Evolutionary conservation across 768 basidiomycete genomes (phyloP), one percentile per base, ranked within the genome.

Genomic region (Daedalea quercina): DNA sequence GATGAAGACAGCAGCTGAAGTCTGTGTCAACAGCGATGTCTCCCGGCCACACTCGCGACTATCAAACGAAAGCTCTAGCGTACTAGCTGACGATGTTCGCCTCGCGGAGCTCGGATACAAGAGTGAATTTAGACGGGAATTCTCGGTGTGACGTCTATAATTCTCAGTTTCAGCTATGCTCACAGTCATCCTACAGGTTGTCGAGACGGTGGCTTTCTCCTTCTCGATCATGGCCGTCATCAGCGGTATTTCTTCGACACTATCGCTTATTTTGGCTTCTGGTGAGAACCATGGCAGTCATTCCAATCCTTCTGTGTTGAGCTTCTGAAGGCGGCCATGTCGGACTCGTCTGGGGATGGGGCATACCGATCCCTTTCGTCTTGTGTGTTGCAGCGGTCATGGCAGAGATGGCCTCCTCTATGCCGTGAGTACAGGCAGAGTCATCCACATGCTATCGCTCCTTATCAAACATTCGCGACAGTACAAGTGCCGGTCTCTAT

Each of bases 401-500:
- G 76, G 85, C 85, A 1, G 85, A 88, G 57, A 57, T 87, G 37
- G 75, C 81, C 1, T 86, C 85, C 1, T 77, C 84, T 1, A 87
- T 87, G 85, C 85, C 86, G 85, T 87, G 63, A 63, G 81, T 73
- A 9, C 28, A 42, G 23, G 11, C 50, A 28, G 35, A 3, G 13
- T 7, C 17, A 26, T 33, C 3, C 11, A 44, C 35, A n/a, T 46
- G 8, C 44, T 13, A 2, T 25, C 54, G 26, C n/a, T 11, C 31
- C 35, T 40, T 6, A 40, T 15, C 17, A 17, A 17, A 17, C 37
- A 8, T 40, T 15, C 15, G 4, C n/a, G 22, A 22, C 52, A 87
- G 86, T 42, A 88, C 86, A n/a, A 87, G 86, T 54, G 86, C 85
- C 3, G 86, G 86, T 0, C 69, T 88, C 12, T 88, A 88, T 63